phyloP scores from a whole-genome alignment of 495 filamentous ascomycete genomes.

The Penicillium canariense region DNA sequence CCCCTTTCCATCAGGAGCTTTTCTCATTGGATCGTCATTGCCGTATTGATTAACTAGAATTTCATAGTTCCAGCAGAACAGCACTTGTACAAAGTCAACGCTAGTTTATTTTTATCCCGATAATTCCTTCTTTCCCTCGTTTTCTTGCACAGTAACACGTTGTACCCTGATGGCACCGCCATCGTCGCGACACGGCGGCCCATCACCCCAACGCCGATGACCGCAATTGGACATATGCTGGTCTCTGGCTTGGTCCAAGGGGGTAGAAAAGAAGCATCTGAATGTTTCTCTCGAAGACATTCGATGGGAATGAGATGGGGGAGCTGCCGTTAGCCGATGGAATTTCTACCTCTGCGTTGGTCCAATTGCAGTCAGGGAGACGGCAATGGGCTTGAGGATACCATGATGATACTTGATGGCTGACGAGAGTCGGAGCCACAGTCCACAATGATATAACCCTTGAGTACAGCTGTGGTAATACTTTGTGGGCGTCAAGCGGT shows the following conservation, averaged over 20 bases:
- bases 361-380: neutral
- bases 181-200: conserved; percentile 37
- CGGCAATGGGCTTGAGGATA: conserved; percentile 4
- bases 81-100: neutral
- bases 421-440: conserved; percentile 1
- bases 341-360: neutral
- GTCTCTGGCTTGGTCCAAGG: conserved; percentile 24
- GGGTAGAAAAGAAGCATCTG: no score
- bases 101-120: conserved; percentile 6
- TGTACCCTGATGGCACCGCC: conserved; percentile 32
- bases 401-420: conserved; percentile 18
- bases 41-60: neutral
- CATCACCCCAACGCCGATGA: conserved; percentile 43
- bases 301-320: no score
- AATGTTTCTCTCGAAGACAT: no score
- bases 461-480: conserved; percentile 12
- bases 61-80: neutral
- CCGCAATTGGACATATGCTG: conserved; percentile 33
- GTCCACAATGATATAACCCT: conserved; percentile 16
- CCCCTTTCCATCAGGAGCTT: neutral
- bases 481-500: conserved; percentile 1
- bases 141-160: conserved; percentile 37
- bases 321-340: neutral
- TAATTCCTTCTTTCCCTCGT: conserved; percentile 29
- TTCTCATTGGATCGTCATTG: neutral